Evolutionary conservation across 1,284 basidiomycete species (phyloP).

Genomic region (Leccinum huronense): DNA sequence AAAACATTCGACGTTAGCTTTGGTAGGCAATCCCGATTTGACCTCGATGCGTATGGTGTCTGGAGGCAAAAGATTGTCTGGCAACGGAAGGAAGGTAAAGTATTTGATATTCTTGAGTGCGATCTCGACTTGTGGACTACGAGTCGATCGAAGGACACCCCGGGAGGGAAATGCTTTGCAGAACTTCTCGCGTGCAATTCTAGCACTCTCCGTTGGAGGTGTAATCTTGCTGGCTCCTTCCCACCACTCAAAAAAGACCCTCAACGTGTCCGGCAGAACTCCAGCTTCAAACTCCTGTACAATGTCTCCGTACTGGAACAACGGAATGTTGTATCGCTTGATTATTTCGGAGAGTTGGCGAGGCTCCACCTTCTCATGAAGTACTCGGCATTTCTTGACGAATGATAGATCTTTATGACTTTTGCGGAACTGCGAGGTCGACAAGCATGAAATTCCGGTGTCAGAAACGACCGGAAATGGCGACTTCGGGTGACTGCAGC

Average conservation of each 20-base stretch:
- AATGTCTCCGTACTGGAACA: conserved; percentile 81
- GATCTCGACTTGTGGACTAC: neutral
- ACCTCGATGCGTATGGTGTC: conserved; percentile 42
- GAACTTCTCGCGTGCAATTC: conserved; percentile 2
- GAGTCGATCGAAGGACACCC: conserved; percentile 3
- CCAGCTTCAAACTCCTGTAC: conserved; percentile 70
- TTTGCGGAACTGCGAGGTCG: conserved; percentile 4
- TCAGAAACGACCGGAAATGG: conserved; percentile 54
- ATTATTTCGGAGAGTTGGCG: conserved; percentile 48
- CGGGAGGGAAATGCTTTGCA: conserved; percentile 10
- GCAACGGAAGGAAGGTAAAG: conserved; percentile 61
- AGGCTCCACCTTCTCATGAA: conserved; percentile 41
- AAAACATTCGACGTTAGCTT: conserved; percentile 66
- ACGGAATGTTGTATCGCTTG: conserved; percentile 54
- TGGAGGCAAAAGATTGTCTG: conserved; percentile 71
- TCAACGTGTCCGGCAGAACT: conserved; percentile 75
- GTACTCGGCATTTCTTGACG: conserved; percentile 12
- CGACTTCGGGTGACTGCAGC: conserved; percentile 35
- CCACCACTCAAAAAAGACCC: conserved; percentile 89
- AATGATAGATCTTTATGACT: conserved; percentile 7
- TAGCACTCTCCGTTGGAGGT: neutral
- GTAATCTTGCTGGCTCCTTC: conserved; percentile 32
- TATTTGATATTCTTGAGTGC: conserved; percentile 66
- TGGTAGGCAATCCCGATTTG: conserved; percentile 57
- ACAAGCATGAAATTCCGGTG: conserved; percentile 52